phyloP scores from a whole-genome alignment of 441 rosid genomes.

The Biscutella laevigata region DNA sequence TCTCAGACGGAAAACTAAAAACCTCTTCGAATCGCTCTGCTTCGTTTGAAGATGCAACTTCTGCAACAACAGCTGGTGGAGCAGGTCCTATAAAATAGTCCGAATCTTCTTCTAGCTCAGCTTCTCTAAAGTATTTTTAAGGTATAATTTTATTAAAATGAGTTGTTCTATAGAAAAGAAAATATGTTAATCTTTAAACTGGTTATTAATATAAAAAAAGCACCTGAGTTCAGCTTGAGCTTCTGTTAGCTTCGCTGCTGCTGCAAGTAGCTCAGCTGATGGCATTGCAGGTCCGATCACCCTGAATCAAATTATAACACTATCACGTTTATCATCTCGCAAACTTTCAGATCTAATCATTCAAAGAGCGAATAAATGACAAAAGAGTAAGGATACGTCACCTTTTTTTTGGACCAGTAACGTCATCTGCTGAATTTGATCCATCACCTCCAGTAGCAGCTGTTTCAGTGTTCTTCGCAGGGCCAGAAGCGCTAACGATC shows the following conservation, averaged over 20 bases:
- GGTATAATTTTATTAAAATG: background rate
- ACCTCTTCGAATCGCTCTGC: conserved; percentile 98
- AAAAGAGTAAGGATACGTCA: conserved; percentile 9
- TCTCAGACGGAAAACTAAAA: conserved; percentile 18
- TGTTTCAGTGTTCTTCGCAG: conserved; percentile 20
- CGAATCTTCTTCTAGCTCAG: conserved; percentile 75
- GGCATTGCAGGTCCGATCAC: conserved; percentile 90
- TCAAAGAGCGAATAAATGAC: background rate
- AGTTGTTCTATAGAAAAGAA: background rate
- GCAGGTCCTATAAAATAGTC: conserved; percentile 81
- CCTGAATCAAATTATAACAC: conserved; percentile 35
- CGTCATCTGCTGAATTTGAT: conserved; percentile 32
- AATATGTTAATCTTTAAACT: background rate
- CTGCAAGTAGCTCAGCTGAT: conserved; percentile 84
- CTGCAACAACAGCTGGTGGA: conserved; percentile 84
- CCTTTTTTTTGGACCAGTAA: conserved; percentile 60
- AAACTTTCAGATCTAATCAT: background rate
- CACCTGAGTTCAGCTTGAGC: conserved; percentile 87
- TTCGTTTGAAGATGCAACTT: conserved; percentile 81
- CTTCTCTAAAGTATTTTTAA: conserved; percentile 45
- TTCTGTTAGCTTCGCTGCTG: conserved; percentile 88
- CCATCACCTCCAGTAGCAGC: conserved; percentile 13
- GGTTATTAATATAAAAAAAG: background rate
- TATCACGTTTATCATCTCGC: conserved; percentile 4
- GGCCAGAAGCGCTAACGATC: conserved; percentile 13